Conservation (phyloP, 2,329 filamentous ascomycete species). For the Huntiella decipiens region DNA sequence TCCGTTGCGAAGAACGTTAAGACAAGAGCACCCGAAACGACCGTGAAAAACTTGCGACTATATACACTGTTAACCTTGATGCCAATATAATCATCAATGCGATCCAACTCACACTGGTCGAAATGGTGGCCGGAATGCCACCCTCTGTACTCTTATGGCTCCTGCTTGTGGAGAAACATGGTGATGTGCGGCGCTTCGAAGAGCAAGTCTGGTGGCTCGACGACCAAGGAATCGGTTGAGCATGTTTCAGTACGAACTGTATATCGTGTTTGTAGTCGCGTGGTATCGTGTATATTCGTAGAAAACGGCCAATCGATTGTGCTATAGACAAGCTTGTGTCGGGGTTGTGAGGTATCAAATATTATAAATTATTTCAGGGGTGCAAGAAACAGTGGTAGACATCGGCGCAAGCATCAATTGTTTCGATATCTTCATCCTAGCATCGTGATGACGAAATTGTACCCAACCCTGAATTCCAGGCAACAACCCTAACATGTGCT, state of each 20-base stretch:
- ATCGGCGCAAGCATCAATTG: too few species aligned
- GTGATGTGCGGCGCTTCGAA: conserved; percentile 8
- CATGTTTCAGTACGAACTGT: background rate
- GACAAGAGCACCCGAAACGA: background rate
- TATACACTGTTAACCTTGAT: background rate
- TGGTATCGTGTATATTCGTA: too few species aligned
- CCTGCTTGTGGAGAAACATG: conserved; percentile 7
- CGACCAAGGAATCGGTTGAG: conserved; percentile 6
- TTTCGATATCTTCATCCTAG: too few species aligned
- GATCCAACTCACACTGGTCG: conserved; percentile 7
- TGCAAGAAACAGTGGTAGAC: too few species aligned
- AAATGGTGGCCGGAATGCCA: conserved; percentile 7
- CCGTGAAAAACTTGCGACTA: conserved; percentile 6
- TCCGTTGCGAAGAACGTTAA: conserved; percentile 8
- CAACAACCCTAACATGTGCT: too few species aligned
- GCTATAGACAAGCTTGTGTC: too few species aligned
- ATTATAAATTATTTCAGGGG: too few species aligned
- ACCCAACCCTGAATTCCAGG: too few species aligned
- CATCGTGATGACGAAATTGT: too few species aligned
- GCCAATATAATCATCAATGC: background rate
- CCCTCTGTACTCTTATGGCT: conserved; percentile 8
- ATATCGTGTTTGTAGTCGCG: too few species aligned
- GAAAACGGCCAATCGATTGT: too few species aligned
- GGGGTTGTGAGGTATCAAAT: too few species aligned
- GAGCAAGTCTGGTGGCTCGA: conserved; percentile 7